Conservation (phyloP, 805 yeast genomes). For the Suhomyces pyralidae region DNA sequence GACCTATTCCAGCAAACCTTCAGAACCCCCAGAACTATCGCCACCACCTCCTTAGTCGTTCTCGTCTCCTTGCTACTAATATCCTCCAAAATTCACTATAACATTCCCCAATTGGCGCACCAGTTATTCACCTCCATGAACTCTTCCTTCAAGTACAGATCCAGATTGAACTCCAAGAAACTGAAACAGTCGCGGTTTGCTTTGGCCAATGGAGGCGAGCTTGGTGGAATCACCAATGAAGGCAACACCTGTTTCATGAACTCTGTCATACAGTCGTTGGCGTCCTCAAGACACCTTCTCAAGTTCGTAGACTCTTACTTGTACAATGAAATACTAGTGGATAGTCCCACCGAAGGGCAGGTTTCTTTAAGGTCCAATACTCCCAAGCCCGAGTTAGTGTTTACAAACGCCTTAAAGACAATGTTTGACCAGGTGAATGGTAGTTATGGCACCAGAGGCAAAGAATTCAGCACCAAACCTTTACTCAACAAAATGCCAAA, state of each 20-base stretch:
- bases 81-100: background rate
- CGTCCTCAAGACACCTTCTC: conserved; percentile 63
- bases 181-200: conserved; percentile 39
- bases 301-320: conserved; percentile 50
- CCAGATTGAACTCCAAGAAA: conserved; percentile 5
- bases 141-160: conserved; percentile 6
- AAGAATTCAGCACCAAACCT: conserved; percentile 59
- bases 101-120: conserved; percentile 4
- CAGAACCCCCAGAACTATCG: background rate
- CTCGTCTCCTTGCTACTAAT: background rate
- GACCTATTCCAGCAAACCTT: background rate
- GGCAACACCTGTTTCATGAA: conserved; percentile 97
- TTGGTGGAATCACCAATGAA: conserved; percentile 85
- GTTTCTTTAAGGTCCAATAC: conserved; percentile 16
- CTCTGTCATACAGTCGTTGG: conserved; percentile 78
- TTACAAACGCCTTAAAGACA: conserved; percentile 52
- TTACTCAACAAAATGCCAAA: conserved; percentile 68
- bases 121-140: conserved; percentile 6
- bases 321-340: conserved; percentile 28
- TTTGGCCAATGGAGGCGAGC: conserved; percentile 61
- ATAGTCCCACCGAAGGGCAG: conserved; percentile 10
- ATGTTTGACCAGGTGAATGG: conserved; percentile 61
- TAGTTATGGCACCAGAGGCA: conserved; percentile 47
- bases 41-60: conserved; percentile 4
- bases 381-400: conserved; percentile 32